Base-by-base conservation (phyloP, 2,329 filamentous ascomycete species). In the Phyllosticta ampelicida region DNA sequence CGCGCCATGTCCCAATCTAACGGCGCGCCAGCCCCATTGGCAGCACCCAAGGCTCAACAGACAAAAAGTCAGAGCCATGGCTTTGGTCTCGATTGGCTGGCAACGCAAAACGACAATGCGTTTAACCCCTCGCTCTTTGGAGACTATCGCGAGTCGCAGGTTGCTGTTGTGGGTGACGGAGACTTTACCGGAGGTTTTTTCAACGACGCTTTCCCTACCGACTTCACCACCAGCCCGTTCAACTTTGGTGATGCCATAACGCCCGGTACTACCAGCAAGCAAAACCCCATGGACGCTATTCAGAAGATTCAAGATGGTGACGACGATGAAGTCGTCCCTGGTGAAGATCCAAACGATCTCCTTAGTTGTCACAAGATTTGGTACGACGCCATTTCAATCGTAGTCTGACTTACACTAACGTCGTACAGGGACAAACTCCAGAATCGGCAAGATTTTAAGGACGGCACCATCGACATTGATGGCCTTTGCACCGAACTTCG, bases 41-140 rank as follows among this genome's bases (percentile, higher is more conserved):
- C 65, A 61, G 59, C 61, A 20, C 55, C 60, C n/a, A 13, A 44
- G 36, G 36, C 36, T 6, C 36, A 44, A 44, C 13, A n/a, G 36
- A 8, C 36, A 44, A 56, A 57, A 19, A 60, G 61, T n/a, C 55
- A 63, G 23, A 62, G 66, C 62, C 70, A 70, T 59, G 72, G 77
- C 60, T 78, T 76, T 64, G 81, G 82, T 64, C 78, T 90, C 65
- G 86, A 89, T 69, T 91, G 86, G 82, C 77, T 94, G 54, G 81
- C 85, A 48, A 85, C 86, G 65, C 88, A 95, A 69, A 92, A 90
- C 65, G 86, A 86, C 59, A 89, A 89, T 58, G 84, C 87, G 62
- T 96, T 97, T 66, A 91, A 97, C 62, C 92, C 94, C 0, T 85
- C 94, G 58, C 78, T 97, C 4, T 97, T 96, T 70, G 89, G 87